Evolutionary conservation across 768 basidiomycete genomes (phyloP), one percentile per base, ranked within the genome.

Genomic region (Boletus pseudopeckii): DNA sequence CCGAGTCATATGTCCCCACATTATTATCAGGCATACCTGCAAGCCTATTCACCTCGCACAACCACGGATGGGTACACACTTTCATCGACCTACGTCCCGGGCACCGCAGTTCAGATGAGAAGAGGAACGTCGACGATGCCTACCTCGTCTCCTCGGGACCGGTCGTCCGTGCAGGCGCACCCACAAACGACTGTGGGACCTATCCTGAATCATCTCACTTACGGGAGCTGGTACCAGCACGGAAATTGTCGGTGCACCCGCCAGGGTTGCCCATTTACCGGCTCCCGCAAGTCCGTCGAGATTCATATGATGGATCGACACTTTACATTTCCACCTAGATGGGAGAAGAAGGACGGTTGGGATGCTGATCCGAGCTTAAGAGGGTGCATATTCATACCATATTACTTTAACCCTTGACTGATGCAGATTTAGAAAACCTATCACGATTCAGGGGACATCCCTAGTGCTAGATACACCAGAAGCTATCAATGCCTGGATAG

Each of bases 251-350:
- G 79, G 50, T 92, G 90, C 66, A 77, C 79, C 8, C 76, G 86
- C 60, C 75, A 71, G 40, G 77, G 77, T n/a, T 94, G 91, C 66
- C 60, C 67, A 7, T 94, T 90, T 61, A 73, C 73, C 37, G 90
- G 88, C 33, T 85, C 89, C 4, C 72, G 75, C 38, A 88, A 89
- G 65, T 73, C 81, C 24, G 80, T 92, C 15, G 86, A 92, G 67
- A 77, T 74, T 28, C 92, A 94, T 64, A 86, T 84, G 83, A 92
- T 92, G 90, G 91, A 92, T 61, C 78, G 90, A n/a, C 91, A 93
- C 68, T 76, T 93, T 40, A 83, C 92, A 44, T 91, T 82, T 58
- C 91, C 92, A 22, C 78, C 80, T 41, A 85, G 83, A 20, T 90
- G 86, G 84, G 75, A 85, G 58, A 77, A 78, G 51, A 80, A 75